Evolutionary conservation across 768 basidiomycete species (phyloP).

Genomic region (Terana coerulea): DNA sequence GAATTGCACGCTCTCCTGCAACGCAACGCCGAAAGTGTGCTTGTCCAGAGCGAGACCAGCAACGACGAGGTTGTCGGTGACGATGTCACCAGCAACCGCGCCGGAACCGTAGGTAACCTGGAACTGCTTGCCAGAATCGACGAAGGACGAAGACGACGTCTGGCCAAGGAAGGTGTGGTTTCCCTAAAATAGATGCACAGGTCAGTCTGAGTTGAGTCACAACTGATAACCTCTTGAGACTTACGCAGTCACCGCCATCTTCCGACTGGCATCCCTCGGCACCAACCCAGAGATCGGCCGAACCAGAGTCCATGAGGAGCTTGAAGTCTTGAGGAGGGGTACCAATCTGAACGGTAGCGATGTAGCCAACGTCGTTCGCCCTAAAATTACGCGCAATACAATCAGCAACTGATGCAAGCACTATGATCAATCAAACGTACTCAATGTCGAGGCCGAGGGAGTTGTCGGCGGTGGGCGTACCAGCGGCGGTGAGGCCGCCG

Average conservation of each 20-base stretch:
- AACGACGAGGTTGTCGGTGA: constrained; percentile 59
- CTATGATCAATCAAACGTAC: constrained; percentile 35
- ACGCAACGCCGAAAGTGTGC: constrained; percentile 70
- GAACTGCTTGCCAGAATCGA: constrained; percentile 47
- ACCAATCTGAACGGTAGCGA: constrained; percentile 40
- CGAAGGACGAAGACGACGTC: constrained; percentile 59
- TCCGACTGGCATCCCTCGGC: constrained; percentile 29
- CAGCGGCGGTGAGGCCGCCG: constrained; percentile 40
- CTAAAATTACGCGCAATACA: constrained; percentile 22
- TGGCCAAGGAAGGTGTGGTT: constrained; percentile 66
- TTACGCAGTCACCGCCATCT: constrained; percentile 36
- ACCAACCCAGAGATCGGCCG: constrained; percentile 43
- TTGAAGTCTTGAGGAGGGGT: constrained; percentile 40
- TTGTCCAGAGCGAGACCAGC: constrained; percentile 54
- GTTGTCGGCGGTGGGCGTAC: constrained; percentile 39
- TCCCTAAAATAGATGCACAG: constrained; percentile 37
- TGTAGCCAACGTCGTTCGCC: constrained; percentile 50
- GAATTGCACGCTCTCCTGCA: constrained; percentile 59
- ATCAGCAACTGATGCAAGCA: neutral
- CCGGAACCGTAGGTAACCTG: constrained; percentile 69
- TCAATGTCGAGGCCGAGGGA: constrained; percentile 71
- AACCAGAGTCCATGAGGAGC: constrained; percentile 45
- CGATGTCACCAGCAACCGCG: constrained; percentile 56
- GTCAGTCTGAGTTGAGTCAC: neutral
- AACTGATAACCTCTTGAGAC: constrained; percentile 18